Conservation (phyloP, 805 yeast genomes). For the Blastobotrys peoriensis region DNA sequence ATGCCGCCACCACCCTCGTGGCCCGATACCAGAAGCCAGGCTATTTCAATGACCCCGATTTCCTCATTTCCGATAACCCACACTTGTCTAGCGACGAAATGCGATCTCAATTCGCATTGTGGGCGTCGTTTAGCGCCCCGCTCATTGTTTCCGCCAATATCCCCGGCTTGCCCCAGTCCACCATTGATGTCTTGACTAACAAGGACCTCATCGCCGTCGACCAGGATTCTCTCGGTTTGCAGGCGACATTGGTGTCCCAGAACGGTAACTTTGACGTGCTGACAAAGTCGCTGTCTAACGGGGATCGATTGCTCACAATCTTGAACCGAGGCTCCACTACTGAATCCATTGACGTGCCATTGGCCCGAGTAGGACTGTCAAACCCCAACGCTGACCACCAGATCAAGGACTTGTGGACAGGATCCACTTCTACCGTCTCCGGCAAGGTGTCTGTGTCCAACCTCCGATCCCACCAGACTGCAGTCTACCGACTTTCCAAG, state of each 20-base stretch:
- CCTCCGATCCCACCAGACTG: constrained; percentile 3
- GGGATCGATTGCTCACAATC: constrained; percentile 4
- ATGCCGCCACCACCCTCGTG: constrained; percentile 15
- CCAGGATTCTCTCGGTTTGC: constrained; percentile 4
- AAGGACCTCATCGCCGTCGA: constrained; percentile 2
- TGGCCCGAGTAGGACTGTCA: background rate
- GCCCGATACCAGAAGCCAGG: constrained; percentile 21
- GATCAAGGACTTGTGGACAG: constrained; percentile 1
- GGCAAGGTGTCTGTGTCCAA: background rate
- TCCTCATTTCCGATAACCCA: constrained; percentile 26
- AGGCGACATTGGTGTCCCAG: constrained; percentile 1
- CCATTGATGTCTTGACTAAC: constrained; percentile 1
- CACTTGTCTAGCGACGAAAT: constrained; percentile 25
- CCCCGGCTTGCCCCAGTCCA: background rate
- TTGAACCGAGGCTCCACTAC: background rate
- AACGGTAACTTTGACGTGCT: background rate
- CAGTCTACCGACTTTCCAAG: background rate
- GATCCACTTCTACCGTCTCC: background rate
- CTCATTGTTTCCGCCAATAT: constrained; percentile 11
- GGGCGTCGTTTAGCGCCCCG: constrained; percentile 28
- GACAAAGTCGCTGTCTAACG: background rate
- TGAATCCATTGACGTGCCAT: background rate
- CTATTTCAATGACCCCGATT: constrained; percentile 27
- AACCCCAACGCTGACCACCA: background rate
- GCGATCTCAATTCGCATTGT: constrained; percentile 26